A percentile compares a stretch with the other conserved stretches of the same genome.
Conservation (phyloP, 1,284 basidiomycete species). For the Pyrrhoderma lamaoense region DNA sequence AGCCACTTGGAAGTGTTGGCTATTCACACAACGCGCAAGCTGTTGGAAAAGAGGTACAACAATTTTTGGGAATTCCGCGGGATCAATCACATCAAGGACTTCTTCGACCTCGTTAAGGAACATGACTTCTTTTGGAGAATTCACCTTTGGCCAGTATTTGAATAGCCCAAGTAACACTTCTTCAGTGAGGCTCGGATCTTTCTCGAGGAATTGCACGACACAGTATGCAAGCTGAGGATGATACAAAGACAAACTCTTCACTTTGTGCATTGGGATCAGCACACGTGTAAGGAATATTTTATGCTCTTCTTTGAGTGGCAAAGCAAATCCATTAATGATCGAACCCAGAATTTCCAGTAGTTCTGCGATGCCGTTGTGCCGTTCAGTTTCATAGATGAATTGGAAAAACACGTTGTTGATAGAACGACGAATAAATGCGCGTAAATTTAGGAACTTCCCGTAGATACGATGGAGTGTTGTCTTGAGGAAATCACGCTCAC, state of each 20-base stretch:
- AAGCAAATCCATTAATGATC: conserved; percentile 98
- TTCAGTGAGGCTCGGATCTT: conserved; percentile 88
- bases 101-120: conserved; percentile 99
- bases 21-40: conserved; percentile 95
- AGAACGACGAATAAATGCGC: conserved; percentile 96
- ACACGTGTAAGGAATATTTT: conserved; percentile 96
- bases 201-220: conserved; percentile 98
- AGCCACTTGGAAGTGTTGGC: conserved; percentile 98
- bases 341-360: conserved; percentile 97
- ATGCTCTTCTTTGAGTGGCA: conserved; percentile 99
- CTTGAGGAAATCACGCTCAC: conserved; percentile 99
- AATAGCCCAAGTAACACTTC: conserved; percentile 94
- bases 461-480: conserved; percentile 99
- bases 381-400: conserved; percentile 97
- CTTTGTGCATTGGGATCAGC: conserved; percentile 97
- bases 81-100: conserved; percentile 97
- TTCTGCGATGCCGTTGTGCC: conserved; percentile 99
- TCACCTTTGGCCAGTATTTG: conserved; percentile 99
- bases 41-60: conserved; percentile 93
- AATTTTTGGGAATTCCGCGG: conserved; percentile 94
- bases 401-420: conserved; percentile 99
- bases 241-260: conserved; percentile 93
- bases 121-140: conserved; percentile 99
- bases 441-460: conserved; percentile 98
- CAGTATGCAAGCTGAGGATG: conserved; percentile 99